Evolutionary conservation across 768 basidiomycete genomes (phyloP).

Genomic region (Podaxis pistillaris): DNA sequence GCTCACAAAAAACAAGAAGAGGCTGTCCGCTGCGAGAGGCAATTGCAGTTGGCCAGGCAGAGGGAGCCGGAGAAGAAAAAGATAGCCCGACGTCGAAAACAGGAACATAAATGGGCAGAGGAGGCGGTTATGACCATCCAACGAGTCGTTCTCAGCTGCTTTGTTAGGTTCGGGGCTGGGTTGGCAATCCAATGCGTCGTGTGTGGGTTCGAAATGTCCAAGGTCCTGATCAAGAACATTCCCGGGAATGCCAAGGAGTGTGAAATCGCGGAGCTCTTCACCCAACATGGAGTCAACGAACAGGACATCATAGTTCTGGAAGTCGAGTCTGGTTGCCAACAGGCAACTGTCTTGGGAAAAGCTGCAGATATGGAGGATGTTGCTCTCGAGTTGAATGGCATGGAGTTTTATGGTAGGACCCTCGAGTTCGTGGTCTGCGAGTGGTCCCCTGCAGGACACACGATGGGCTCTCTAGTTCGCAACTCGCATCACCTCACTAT

Average conservation of each 20-base stretch:
- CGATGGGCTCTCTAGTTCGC: slow-evolving; percentile 37
- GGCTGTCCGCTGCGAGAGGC: not conserved
- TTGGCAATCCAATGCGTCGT: slow-evolving; percentile 11
- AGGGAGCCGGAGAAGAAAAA: not conserved
- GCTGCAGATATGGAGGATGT: slow-evolving; percentile 39
- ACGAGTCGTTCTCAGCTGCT: slow-evolving; percentile 14
- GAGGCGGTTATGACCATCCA: slow-evolving; percentile 12
- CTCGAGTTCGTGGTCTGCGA: slow-evolving; percentile 42
- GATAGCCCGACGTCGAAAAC: not conserved
- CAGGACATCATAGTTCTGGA: slow-evolving; percentile 15
- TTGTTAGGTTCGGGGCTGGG: slow-evolving; percentile 24
- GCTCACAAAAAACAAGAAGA: not conserved
- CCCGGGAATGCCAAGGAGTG: slow-evolving; percentile 10
- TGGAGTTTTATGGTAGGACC: slow-evolving; percentile 42
- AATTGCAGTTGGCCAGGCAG: not conserved
- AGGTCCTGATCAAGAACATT: slow-evolving; percentile 16
- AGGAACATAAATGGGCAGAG: slow-evolving; percentile 5
- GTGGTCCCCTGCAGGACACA: slow-evolving; percentile 32
- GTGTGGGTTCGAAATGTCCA: slow-evolving; percentile 18
- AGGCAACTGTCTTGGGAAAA: slow-evolving; percentile 42
- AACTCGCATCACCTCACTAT: slow-evolving; percentile 42
- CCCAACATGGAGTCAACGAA: slow-evolving; percentile 12
- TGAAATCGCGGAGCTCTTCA: slow-evolving; percentile 18
- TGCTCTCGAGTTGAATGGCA: slow-evolving; percentile 43
- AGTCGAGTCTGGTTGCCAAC: slow-evolving; percentile 26